Percentiles rank a stretch among this genome's conserved stretches.
phyloP scores from a whole-genome alignment of 257 asterid species.

The Echium plantagineum region DNA sequence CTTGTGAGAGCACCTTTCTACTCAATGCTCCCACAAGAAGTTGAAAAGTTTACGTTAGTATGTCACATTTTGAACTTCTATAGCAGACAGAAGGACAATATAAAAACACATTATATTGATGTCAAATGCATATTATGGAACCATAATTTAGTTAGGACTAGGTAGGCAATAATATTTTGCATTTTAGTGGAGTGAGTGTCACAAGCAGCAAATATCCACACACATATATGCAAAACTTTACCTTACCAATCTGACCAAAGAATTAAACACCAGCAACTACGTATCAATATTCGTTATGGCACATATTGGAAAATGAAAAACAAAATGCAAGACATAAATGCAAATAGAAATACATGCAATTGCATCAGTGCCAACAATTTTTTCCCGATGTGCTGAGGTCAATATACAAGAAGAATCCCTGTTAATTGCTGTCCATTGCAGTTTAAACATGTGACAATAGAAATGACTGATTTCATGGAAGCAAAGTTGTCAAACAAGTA shows the following conservation, averaged over 20 bases:
- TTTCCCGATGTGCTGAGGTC: background rate
- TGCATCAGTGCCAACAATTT: background rate
- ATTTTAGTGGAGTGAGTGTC: too few relatives aligned
- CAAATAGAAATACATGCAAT: background rate
- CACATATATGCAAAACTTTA: too few relatives aligned
- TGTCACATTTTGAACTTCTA: background rate
- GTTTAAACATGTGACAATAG: background rate
- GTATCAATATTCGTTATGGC: too few relatives aligned
- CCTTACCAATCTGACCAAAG: too few relatives aligned
- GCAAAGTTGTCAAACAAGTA: background rate
- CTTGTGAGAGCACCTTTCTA: constrained; percentile 40
- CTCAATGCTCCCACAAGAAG: constrained; percentile 43
- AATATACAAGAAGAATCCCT: background rate
- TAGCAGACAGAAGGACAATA: background rate
- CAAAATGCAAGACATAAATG: background rate
- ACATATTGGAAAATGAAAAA: too few relatives aligned
- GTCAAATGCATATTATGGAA: background rate
- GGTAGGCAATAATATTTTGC: background rate
- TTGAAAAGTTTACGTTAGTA: constrained; percentile 14
- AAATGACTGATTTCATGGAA: background rate
- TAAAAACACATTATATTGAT: background rate
- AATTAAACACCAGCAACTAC: too few relatives aligned
- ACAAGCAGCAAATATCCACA: too few relatives aligned
- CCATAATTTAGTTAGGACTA: background rate
- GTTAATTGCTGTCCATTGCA: background rate